These are phyloP conservation scores for Conticribra guillardii DNA, from an alignment of 108 stramenopile genomes.

Conservation along the genomic window DNA sequence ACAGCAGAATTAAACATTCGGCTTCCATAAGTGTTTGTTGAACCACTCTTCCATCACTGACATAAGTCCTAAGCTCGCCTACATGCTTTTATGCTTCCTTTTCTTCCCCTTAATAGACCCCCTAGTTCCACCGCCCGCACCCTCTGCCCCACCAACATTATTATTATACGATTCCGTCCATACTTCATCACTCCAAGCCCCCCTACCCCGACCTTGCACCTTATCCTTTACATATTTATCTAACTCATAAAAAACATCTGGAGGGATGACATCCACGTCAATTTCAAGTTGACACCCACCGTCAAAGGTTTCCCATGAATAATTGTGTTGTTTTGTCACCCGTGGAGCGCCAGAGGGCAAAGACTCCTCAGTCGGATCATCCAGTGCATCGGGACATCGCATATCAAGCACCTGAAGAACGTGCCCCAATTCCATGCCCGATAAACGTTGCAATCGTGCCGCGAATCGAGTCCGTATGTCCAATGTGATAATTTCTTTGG, in stretches of 20 bases:
- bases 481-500: constrained; percentile 44
- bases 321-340: constrained; percentile 28
- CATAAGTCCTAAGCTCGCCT: not conserved
- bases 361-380: constrained; percentile 48
- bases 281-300: constrained; percentile 82
- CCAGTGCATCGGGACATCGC: constrained; percentile 85
- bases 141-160: not conserved
- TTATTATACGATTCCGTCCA: not conserved
- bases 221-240: constrained; percentile 63
- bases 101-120: not conserved
- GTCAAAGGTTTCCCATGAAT: constrained; percentile 48
- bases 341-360: constrained; percentile 34
- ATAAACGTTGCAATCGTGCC: constrained; percentile 78
- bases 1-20: no score
- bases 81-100: not conserved
- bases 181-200: constrained; percentile 48
- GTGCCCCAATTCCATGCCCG: constrained; percentile 85
- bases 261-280: constrained; percentile 85
- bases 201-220: constrained; percentile 42
- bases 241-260: constrained; percentile 78
- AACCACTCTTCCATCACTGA: not conserved
- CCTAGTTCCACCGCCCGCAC: not conserved
- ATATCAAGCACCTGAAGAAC: constrained; percentile 83
- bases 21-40: no score
- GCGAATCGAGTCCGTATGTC: constrained; percentile 87